These are phyloP conservation scores for Trichoderma guizhouense DNA, from an alignment of 2,329 filamentous ascomycete species.

Conservation along the genomic window DNA sequence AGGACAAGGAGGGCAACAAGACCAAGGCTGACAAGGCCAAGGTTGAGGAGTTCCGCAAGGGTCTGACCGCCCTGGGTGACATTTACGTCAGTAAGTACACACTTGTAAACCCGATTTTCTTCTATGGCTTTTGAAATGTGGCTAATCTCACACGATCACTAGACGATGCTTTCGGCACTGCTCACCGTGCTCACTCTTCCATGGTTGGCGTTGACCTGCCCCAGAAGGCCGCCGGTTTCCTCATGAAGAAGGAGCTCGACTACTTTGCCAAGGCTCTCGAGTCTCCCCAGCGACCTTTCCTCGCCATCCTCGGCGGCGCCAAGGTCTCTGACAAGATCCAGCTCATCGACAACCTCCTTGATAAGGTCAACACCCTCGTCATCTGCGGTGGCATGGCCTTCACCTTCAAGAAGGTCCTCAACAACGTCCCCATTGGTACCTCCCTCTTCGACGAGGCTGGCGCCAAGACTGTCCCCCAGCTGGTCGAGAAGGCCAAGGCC, in stretches of 20 bases:
- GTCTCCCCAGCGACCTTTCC: conserved; percentile 88
- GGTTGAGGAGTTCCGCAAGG: conserved; percentile 92
- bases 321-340: conserved; percentile 99
- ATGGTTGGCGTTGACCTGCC: conserved; percentile 97
- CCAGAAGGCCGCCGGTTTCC: conserved; percentile 95
- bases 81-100: conserved; percentile 82
- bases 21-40: conserved; percentile 93
- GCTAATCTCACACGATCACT: conserved; percentile 23
- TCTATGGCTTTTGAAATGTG: not conserved
- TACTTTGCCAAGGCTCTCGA: conserved; percentile 98
- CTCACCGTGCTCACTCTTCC: conserved; percentile 96
- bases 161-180: conserved; percentile 98
- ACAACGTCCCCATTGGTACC: conserved; percentile 84
- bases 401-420: conserved; percentile 99
- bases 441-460: conserved; percentile 92
- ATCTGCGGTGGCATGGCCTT: conserved; percentile 98
- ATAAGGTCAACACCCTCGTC: conserved; percentile 95
- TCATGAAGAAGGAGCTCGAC: conserved; percentile 99
- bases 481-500: conserved; percentile 94
- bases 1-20: conserved; percentile 94
- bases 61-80: conserved; percentile 89
- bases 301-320: conserved; percentile 95
- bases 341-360: conserved; percentile 96
- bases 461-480: conserved; percentile 80
- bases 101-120: no score